Conservation (phyloP, 768 basidiomycete species). For the Collybia nuda region DNA sequence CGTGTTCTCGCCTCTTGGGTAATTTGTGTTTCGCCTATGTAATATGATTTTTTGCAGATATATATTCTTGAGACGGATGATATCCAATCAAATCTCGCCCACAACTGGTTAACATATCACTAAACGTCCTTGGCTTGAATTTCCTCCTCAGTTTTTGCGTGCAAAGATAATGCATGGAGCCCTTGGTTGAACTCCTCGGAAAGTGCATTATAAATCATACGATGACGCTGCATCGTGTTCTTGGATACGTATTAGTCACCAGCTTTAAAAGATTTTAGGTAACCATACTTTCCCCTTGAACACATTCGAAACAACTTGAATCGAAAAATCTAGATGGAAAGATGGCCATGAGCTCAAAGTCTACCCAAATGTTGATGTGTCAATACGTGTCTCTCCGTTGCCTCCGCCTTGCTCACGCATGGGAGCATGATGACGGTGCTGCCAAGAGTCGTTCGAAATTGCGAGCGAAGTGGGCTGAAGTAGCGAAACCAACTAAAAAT, state of each 20-base stretch:
- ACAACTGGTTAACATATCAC: neutral
- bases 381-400: constrained; percentile 78
- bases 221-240: constrained; percentile 66
- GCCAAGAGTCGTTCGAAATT: constrained; percentile 81
- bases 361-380: constrained; percentile 4
- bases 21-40: no score
- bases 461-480: constrained; percentile 62
- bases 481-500: constrained; percentile 54
- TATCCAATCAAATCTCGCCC: no score
- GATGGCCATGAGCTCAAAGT: constrained; percentile 10
- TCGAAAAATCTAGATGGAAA: constrained; percentile 62
- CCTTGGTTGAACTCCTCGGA: constrained; percentile 70
- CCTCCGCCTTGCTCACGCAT: constrained; percentile 72
- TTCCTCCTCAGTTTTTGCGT: constrained; percentile 69
- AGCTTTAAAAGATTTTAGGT: constrained; percentile 2
- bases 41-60: no score
- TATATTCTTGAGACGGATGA: no score
- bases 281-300: constrained; percentile 72
- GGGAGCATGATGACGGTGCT: constrained; percentile 81
- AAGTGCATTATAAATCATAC: constrained; percentile 73
- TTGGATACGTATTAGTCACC: constrained; percentile 2
- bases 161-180: constrained; percentile 75
- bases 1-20: no score
- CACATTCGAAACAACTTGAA: constrained; percentile 68
- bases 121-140: constrained; percentile 4